These are phyloP conservation scores for Nicotiana otophora DNA, from an alignment of 257 asterid genomes.

Conservation along the genomic window DNA sequence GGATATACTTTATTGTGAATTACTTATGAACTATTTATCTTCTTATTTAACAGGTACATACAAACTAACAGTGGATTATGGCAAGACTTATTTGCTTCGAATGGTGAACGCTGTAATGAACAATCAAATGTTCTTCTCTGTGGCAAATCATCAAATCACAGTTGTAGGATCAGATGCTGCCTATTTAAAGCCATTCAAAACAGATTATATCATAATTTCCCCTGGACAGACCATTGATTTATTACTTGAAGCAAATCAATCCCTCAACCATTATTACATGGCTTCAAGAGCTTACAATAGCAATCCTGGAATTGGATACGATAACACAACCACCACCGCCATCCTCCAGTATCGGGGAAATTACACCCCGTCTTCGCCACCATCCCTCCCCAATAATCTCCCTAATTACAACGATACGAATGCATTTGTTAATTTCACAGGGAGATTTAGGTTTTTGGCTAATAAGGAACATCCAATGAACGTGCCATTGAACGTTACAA, in stretches of 20 bases:
- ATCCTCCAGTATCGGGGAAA: constrained; percentile 28
- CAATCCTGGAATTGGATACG: not conserved
- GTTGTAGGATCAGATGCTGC: constrained; percentile 53
- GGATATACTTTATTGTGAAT: too few species aligned
- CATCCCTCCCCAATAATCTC: constrained; percentile 23
- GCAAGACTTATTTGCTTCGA: constrained; percentile 45
- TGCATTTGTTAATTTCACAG: constrained; percentile 21
- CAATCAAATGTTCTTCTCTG: constrained; percentile 44
- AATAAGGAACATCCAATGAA: constrained; percentile 19
- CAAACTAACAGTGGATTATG: constrained; percentile 32
- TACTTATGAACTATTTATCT: not conserved
- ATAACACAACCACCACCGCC: constrained; percentile 38
- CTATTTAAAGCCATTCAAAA: constrained; percentile 38
- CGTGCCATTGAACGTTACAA: constrained; percentile 34
- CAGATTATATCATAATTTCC: constrained; percentile 36
- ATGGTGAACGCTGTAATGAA: constrained; percentile 54
- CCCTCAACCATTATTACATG: constrained; percentile 50
- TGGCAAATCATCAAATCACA: constrained; percentile 48
- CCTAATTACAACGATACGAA: constrained; percentile 17
- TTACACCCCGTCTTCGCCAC: constrained; percentile 29
- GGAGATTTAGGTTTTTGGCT: constrained; percentile 23
- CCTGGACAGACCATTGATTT: constrained; percentile 62
- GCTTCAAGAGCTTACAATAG: constrained; percentile 35
- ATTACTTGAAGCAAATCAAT: constrained; percentile 41
- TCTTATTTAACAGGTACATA: constrained; percentile 31